Evolutionary conservation across 2,329 filamentous ascomycete genomes (phyloP).

Genomic region (Scopulariopsis brevicaulis): DNA sequence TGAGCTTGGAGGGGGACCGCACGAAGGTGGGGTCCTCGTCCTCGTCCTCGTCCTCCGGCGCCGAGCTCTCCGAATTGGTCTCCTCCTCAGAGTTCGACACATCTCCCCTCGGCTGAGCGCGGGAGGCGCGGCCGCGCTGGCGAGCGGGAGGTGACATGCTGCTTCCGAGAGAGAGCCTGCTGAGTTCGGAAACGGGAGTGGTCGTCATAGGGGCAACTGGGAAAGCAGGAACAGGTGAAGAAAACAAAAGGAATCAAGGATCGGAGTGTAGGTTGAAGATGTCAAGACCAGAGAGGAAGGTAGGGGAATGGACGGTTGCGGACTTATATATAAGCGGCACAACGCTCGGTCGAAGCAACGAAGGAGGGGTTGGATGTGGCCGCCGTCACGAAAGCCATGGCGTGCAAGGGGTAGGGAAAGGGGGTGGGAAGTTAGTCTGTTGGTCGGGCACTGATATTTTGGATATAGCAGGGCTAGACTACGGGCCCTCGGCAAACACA

Average conservation of each 20-base stretch:
- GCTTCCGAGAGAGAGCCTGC: slow-evolving; percentile 1
- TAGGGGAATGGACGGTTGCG: not conserved
- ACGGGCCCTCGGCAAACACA: not conserved
- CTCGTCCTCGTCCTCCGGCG: slow-evolving; percentile 20
- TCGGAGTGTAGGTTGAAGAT: not conserved
- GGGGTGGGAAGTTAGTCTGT: not conserved
- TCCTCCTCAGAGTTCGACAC: slow-evolving; percentile 17
- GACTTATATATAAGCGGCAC: not conserved
- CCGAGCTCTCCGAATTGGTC: slow-evolving; percentile 17
- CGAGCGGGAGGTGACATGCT: slow-evolving; percentile 2
- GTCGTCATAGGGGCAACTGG: not conserved
- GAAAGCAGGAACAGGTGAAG: not conserved
- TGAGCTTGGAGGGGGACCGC: slow-evolving; percentile 25
- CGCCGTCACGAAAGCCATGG: not conserved
- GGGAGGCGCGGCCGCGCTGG: not conserved
- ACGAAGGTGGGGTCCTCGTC: slow-evolving; percentile 13
- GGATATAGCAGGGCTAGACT: not conserved
- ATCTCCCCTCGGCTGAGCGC: not conserved
- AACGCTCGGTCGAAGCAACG: not conserved
- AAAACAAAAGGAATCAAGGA: not conserved
- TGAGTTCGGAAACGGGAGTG: not conserved
- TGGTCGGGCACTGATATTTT: not conserved
- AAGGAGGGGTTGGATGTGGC: not conserved
- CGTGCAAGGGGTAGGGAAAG: not conserved
- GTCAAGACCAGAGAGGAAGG: not conserved